Evolutionary conservation across 2,329 filamentous ascomycete genomes (phyloP).

Genomic region (Macrophomina tecta): DNA sequence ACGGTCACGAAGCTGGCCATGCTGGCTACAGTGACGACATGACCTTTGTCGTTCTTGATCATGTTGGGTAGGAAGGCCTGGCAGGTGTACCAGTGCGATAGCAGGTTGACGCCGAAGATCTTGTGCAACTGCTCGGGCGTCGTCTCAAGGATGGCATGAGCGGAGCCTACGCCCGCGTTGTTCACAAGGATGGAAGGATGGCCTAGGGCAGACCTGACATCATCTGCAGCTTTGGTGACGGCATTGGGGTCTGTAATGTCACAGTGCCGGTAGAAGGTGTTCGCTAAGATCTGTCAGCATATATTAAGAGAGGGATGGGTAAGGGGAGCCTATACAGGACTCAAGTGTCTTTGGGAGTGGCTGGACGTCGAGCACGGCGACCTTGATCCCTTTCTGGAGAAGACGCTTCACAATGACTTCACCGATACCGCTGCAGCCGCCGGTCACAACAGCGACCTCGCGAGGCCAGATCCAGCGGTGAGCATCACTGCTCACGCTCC

Average conservation of each 20-base stretch:
- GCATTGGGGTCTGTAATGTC: conserved; percentile 41
- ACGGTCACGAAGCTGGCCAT: conserved; percentile 57
- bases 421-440: conserved; percentile 47
- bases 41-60: conserved; percentile 48
- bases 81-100: conserved; percentile 44
- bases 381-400: conserved; percentile 36
- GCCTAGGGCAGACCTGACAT: conserved; percentile 36
- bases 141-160: conserved; percentile 43
- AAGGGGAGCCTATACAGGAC: conserved; percentile 34
- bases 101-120: conserved; percentile 46
- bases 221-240: conserved; percentile 37
- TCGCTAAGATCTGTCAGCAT: conserved; percentile 32
- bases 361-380: conserved; percentile 44
- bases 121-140: conserved; percentile 39
- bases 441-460: conserved; percentile 46
- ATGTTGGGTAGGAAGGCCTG: conserved; percentile 46
- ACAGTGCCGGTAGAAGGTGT: conserved; percentile 41
- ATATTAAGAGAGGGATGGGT: background rate
- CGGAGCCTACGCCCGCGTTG: conserved; percentile 42
- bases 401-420: conserved; percentile 39
- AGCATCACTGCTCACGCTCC: conserved; percentile 43
- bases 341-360: conserved; percentile 38
- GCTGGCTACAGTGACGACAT: conserved; percentile 63
- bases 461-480: conserved; percentile 39
- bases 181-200: conserved; percentile 44